A percentile compares a stretch with the other conserved stretches of the same genome.
phyloP scores from a whole-genome alignment of 768 basidiomycete genomes.

The Podaxis sp. region DNA sequence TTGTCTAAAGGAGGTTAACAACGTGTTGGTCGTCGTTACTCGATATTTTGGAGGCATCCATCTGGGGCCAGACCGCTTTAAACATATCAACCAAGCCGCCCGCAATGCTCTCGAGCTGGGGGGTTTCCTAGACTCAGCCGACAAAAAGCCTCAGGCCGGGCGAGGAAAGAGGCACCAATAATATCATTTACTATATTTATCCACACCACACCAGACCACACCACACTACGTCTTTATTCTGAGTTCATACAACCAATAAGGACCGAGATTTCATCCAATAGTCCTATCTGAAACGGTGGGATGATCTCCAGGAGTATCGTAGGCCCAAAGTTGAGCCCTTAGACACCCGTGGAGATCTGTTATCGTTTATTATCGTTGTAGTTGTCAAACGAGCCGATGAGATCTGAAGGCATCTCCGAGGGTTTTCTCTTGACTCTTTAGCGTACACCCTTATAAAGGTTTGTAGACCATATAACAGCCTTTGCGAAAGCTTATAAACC shows the following conservation, averaged over 20 bases:
- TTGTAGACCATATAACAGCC: no score
- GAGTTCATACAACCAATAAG: not conserved
- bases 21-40: conserved; percentile 90
- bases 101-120: conserved; percentile 86
- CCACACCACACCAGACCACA: not conserved
- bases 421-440: no score
- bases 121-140: conserved; percentile 71
- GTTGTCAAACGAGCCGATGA: not conserved
- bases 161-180: conserved; percentile 27
- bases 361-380: not conserved
- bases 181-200: not conserved
- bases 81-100: conserved; percentile 95
- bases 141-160: conserved; percentile 32
- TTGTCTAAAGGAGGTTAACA: conserved; percentile 61
- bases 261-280: not conserved
- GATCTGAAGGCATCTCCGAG: no score
- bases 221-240: not conserved
- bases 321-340: conserved; percentile 4
- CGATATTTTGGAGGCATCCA: conserved; percentile 93
- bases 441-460: no score
- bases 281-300: not conserved
- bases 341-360: not conserved
- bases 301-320: not conserved
- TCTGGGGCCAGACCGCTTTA: conserved; percentile 85
- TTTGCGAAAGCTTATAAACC: not conserved